These are phyloP conservation scores for Tulasnella sp. DNA, from an alignment of 768 basidiomycete species.

Conservation along the genomic window DNA sequence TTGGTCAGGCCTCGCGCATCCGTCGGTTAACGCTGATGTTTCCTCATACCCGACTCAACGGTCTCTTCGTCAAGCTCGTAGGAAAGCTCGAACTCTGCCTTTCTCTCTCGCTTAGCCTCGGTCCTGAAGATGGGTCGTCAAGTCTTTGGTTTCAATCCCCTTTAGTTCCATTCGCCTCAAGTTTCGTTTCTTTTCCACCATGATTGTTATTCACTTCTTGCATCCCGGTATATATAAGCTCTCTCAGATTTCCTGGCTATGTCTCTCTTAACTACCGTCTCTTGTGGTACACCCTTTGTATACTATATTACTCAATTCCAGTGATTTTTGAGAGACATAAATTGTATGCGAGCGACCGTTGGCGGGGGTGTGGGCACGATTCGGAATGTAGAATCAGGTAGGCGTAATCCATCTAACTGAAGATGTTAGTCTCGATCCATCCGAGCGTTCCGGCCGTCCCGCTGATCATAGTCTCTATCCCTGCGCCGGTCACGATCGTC, in stretches of 20 bases:
- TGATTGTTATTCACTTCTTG: background rate
- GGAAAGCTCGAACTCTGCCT: background rate
- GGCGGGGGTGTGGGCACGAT: background rate
- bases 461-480: background rate
- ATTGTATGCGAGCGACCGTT: background rate
- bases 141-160: background rate
- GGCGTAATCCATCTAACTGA: too few species aligned
- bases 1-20: background rate
- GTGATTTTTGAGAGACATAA: background rate
- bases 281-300: conserved; percentile 3
- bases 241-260: background rate
- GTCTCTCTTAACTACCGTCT: background rate
- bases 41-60: background rate
- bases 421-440: background rate
- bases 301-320: conserved; percentile 1
- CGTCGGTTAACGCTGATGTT: background rate
- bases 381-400: too few species aligned
- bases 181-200: background rate
- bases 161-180: background rate
- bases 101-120: background rate
- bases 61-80: background rate
- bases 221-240: background rate
- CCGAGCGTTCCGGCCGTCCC: background rate
- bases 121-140: background rate
- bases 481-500: background rate